Evolutionary conservation across 257 asterid genomes (phyloP).

Genomic region (Rehmannia glutinosa): DNA sequence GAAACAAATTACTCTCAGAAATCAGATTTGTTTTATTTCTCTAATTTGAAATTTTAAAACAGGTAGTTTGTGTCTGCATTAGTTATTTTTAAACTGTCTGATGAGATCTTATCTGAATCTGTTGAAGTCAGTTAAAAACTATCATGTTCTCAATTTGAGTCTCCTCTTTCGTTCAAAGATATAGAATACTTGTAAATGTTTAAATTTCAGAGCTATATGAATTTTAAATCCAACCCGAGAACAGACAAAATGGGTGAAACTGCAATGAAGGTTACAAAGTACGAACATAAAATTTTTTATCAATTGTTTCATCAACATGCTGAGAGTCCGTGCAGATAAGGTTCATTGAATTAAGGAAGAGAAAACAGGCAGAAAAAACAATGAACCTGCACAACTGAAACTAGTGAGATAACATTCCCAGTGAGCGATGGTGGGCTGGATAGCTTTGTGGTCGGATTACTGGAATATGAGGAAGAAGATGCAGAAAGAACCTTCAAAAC

Average conservation of each 20-base stretch:
- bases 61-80: background rate
- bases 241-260: background rate
- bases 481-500: conserved; percentile 65
- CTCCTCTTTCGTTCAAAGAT: background rate
- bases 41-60: background rate
- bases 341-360: too few relatives aligned
- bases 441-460: conserved; percentile 50
- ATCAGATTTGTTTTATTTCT: background rate
- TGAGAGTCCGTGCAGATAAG: background rate
- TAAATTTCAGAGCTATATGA: background rate
- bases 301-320: too few relatives aligned
- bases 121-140: background rate
- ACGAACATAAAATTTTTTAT: background rate
- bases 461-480: conserved; percentile 63
- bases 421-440: conserved; percentile 46
- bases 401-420: conserved; percentile 59
- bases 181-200: background rate
- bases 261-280: background rate
- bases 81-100: background rate
- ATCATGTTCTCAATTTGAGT: background rate
- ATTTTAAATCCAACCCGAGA: too few relatives aligned
- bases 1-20: background rate
- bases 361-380: background rate
- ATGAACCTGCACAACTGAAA: conserved; percentile 59
- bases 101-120: background rate